A percentile compares a stretch with the other conserved stretches of the same genome.
These are phyloP conservation scores for Penicillium roqueforti DNA, from an alignment of 495 filamentous ascomycete genomes.

Conservation along the genomic window DNA sequence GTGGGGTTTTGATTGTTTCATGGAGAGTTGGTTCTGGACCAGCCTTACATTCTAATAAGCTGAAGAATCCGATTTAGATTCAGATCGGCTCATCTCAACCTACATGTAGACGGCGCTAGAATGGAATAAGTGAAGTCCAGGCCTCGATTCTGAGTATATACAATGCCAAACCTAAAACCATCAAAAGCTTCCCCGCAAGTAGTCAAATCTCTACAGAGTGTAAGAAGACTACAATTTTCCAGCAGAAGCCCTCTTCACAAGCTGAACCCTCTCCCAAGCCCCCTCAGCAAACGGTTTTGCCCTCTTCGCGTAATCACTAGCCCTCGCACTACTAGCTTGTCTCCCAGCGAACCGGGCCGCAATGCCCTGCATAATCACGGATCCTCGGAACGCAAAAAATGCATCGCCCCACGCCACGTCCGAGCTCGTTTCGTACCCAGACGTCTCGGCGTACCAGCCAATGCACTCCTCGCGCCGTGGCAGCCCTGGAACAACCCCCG, in stretches of 20 bases:
- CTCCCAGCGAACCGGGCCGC: constrained; percentile 76
- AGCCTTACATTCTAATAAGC: not conserved
- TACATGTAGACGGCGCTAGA: not conserved
- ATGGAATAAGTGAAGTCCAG: not conserved
- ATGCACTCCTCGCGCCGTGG: constrained; percentile 66
- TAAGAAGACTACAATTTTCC: constrained; percentile 48
- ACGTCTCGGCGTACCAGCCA: constrained; percentile 68
- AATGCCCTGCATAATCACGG: constrained; percentile 92
- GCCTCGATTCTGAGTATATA: not conserved
- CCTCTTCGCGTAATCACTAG: constrained; percentile 62
- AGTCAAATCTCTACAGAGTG: not conserved
- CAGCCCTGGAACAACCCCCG: constrained; percentile 64
- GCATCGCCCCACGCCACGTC: constrained; percentile 60
- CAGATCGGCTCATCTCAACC: not conserved
- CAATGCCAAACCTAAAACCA: not conserved
- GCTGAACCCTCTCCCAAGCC: constrained; percentile 65
- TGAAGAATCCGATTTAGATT: not conserved
- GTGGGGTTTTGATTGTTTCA: not conserved
- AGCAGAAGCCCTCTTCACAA: constrained; percentile 37
- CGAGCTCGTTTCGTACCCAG: constrained; percentile 60
- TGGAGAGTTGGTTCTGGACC: not conserved
- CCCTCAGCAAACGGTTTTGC: constrained; percentile 63
- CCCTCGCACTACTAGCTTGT: constrained; percentile 86
- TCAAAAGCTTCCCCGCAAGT: too few relatives aligned
- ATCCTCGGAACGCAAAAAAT: constrained; percentile 61